Evolutionary conservation across 768 basidiomycete genomes (phyloP).

Genomic region (Pisolithus tinctorius): DNA sequence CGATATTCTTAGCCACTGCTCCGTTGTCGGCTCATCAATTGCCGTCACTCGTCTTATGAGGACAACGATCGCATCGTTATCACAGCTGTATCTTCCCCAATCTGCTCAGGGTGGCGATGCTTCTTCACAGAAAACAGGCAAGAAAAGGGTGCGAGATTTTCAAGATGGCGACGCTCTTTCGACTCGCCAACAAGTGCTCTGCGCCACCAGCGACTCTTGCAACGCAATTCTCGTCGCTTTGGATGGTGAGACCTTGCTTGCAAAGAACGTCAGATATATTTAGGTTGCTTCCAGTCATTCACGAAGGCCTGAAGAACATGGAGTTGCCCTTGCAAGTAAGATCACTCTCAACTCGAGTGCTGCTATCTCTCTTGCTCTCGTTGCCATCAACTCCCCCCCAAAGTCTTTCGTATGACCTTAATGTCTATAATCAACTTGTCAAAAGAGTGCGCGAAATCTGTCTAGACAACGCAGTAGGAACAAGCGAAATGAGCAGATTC

Average conservation of each 20-base stretch:
- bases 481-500: constrained; percentile 53
- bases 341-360: constrained; percentile 52
- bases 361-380: constrained; percentile 50
- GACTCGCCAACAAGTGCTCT: constrained; percentile 38
- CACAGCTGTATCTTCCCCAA: constrained; percentile 39
- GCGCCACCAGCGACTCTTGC: constrained; percentile 43
- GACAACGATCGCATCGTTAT: constrained; percentile 43
- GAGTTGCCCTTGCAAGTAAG: constrained; percentile 46
- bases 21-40: constrained; percentile 41
- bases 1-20: constrained; percentile 36
- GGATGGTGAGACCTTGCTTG: constrained; percentile 41
- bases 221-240: constrained; percentile 47
- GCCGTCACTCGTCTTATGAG: constrained; percentile 49
- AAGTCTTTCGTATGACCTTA: constrained; percentile 45
- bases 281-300: constrained; percentile 38
- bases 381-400: constrained; percentile 51
- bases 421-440: constrained; percentile 40
- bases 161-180: constrained; percentile 74
- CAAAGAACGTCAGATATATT: constrained; percentile 1
- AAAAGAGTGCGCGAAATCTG: constrained; percentile 42
- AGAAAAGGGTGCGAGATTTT: constrained; percentile 62
- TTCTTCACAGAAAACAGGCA: constrained; percentile 42
- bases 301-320: constrained; percentile 40
- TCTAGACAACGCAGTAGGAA: constrained; percentile 46
- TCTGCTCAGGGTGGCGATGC: constrained; percentile 8